These are phyloP conservation scores for Populus simonii DNA, from an alignment of 345 rosid species.

Conservation along the genomic window DNA sequence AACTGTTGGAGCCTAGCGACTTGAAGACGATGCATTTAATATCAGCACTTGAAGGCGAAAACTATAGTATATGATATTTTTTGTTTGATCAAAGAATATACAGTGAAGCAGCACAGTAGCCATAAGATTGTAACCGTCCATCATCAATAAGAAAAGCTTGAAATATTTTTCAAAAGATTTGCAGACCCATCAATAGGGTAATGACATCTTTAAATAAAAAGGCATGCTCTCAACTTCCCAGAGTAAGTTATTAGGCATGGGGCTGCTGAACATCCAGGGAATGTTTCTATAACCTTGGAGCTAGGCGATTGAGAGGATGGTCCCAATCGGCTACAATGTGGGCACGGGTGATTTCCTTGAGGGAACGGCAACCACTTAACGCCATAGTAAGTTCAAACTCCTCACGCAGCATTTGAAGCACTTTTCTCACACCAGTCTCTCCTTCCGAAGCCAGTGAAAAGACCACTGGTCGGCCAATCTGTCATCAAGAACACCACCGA, in stretches of 20 bases:
- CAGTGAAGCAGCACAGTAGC: constrained; percentile 38
- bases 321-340: constrained; percentile 76
- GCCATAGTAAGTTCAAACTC: constrained; percentile 95
- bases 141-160: constrained; percentile 20
- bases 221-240: not conserved
- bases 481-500: constrained; percentile 3
- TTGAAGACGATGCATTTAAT: not conserved
- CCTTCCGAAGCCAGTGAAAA: constrained; percentile 83
- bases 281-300: constrained; percentile 9
- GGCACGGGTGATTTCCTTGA: constrained; percentile 76
- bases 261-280: not conserved
- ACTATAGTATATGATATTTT: not conserved
- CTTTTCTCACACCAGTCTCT: constrained; percentile 66
- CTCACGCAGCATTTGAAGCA: constrained; percentile 66
- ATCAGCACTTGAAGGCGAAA: not conserved
- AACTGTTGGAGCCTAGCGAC: not conserved
- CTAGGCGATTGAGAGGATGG: constrained; percentile 27
- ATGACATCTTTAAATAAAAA: constrained; percentile 11
- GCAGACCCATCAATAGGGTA: constrained; percentile 8
- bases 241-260: not conserved
- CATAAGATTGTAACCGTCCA: constrained; percentile 11
- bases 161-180: constrained; percentile 2
- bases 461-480: constrained; percentile 88
- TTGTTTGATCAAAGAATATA: constrained; percentile 21
- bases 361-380: constrained; percentile 74